phyloP scores from a whole-genome alignment of 345 rosid genomes.

The Citrus reticulata region DNA sequence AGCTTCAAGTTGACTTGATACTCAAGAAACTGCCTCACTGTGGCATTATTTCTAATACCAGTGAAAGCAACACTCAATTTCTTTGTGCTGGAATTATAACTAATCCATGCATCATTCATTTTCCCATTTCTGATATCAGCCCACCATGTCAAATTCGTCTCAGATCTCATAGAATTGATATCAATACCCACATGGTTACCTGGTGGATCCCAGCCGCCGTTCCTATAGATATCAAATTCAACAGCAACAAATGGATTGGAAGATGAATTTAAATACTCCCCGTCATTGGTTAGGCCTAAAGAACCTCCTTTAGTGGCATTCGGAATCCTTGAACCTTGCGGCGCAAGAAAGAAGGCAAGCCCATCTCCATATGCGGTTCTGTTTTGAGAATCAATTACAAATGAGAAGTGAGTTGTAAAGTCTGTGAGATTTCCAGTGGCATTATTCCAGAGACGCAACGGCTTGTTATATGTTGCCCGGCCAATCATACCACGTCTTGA shows the following conservation, averaged over 20 bases:
- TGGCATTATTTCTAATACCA: slow-evolving; percentile 1
- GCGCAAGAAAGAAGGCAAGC: slow-evolving; percentile 4
- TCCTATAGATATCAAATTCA: slow-evolving; percentile 24
- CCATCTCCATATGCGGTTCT: not conserved
- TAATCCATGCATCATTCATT: slow-evolving; percentile 24
- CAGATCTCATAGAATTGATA: slow-evolving; percentile 21
- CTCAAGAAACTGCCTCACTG: not conserved
- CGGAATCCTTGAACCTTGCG: not conserved
- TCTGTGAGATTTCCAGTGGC: slow-evolving; percentile 10
- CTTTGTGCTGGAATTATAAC: slow-evolving; percentile 18
- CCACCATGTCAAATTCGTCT: not conserved
- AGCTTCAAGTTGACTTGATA: slow-evolving; percentile 12
- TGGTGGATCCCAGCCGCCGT: slow-evolving; percentile 12
- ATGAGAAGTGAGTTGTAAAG: slow-evolving; percentile 23
- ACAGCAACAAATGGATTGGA: slow-evolving; percentile 11
- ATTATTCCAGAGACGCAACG: slow-evolving; percentile 19
- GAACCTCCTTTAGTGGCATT: not conserved
- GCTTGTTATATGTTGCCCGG: slow-evolving; percentile 10
- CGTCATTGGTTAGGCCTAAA: slow-evolving; percentile 11
- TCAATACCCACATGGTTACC: slow-evolving; percentile 26
- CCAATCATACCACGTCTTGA: not conserved
- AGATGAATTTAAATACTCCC: not conserved
- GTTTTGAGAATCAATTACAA: slow-evolving; percentile 8
- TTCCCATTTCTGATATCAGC: slow-evolving; percentile 1
- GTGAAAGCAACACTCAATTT: slow-evolving; percentile 13